A percentile compares a stretch with the other conserved stretches of the same genome.
Conservation (phyloP, 1,139 yeast genomes). For the Taiozyma sp. region DNA sequence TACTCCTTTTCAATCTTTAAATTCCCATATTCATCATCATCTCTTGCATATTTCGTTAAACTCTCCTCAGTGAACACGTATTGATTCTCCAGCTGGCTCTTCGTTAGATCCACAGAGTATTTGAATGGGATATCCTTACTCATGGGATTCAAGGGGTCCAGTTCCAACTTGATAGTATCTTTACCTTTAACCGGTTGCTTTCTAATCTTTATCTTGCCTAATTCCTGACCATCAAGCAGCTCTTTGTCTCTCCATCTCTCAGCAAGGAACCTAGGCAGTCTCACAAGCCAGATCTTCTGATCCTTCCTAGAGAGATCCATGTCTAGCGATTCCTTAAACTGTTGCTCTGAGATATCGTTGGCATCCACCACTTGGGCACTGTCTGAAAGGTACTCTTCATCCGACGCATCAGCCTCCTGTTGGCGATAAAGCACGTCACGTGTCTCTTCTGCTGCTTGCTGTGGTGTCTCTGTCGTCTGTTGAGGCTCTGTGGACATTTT, state of each 20-base stretch:
- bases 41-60: slow-evolving; percentile 60
- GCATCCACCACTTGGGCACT: slow-evolving; percentile 37
- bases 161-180: background rate
- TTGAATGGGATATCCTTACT: slow-evolving; percentile 63
- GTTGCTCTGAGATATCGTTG: slow-evolving; percentile 30
- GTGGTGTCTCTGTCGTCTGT: slow-evolving; percentile 1
- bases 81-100: slow-evolving; percentile 76
- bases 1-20: slow-evolving; percentile 10
- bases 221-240: slow-evolving; percentile 59
- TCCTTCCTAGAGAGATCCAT: slow-evolving; percentile 47
- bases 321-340: slow-evolving; percentile 48
- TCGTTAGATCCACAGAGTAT: slow-evolving; percentile 73
- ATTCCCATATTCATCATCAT: slow-evolving; percentile 1
- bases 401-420: slow-evolving; percentile 22
- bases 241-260: slow-evolving; percentile 72
- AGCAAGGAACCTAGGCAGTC: slow-evolving; percentile 82
- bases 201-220: slow-evolving; percentile 77
- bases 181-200: slow-evolving; percentile 23
- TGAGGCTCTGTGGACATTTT: background rate
- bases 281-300: slow-evolving; percentile 86
- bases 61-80: slow-evolving; percentile 91
- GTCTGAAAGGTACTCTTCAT: slow-evolving; percentile 33
- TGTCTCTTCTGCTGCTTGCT: slow-evolving; percentile 4
- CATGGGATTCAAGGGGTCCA: background rate
- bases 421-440: slow-evolving; percentile 15